phyloP scores from a whole-genome alignment of 1,284 basidiomycete genomes.

The Apiotrichum mycotoxinovorans region DNA sequence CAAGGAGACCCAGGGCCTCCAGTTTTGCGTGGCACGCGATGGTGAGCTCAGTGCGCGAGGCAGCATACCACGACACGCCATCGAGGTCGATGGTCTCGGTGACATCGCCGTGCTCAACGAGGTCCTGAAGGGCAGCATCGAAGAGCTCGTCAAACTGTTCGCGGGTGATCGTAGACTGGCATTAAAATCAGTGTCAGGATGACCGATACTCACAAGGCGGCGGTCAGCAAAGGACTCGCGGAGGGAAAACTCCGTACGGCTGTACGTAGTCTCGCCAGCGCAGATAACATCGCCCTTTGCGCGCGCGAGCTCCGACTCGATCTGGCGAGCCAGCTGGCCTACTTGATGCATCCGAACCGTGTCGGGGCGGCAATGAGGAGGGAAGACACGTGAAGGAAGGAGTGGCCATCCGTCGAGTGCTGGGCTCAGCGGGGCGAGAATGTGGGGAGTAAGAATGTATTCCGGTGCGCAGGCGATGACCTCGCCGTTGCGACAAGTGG shows the following conservation, averaged over 20 bases:
- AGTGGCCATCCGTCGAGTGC: constrained; percentile 69
- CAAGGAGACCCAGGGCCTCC: constrained; percentile 63
- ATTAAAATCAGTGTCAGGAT: neutral
- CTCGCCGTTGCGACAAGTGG: constrained; percentile 61
- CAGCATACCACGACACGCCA: constrained; percentile 76
- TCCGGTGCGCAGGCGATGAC: constrained; percentile 68
- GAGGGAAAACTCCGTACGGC: constrained; percentile 58
- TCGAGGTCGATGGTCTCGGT: constrained; percentile 64
- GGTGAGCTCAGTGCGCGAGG: constrained; percentile 67
- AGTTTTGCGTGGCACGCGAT: constrained; percentile 68
- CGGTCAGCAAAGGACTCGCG: constrained; percentile 35
- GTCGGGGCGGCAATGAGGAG: constrained; percentile 77
- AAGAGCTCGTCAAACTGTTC: constrained; percentile 45
- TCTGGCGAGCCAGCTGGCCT: constrained; percentile 67
- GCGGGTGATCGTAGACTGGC: constrained; percentile 32
- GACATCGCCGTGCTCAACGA: constrained; percentile 76
- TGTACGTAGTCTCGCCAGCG: constrained; percentile 59
- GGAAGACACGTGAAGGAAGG: constrained; percentile 70
- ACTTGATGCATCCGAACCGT: constrained; percentile 73
- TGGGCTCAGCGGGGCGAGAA: constrained; percentile 33
- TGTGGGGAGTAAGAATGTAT: constrained; percentile 57
- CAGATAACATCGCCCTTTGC: constrained; percentile 70
- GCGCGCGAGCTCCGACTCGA: constrained; percentile 65
- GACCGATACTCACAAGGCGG: constrained; percentile 29
- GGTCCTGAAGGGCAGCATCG: constrained; percentile 71